phyloP scores from a whole-genome alignment of 495 filamentous ascomycete genomes.

The Penicillium malachiteum region DNA sequence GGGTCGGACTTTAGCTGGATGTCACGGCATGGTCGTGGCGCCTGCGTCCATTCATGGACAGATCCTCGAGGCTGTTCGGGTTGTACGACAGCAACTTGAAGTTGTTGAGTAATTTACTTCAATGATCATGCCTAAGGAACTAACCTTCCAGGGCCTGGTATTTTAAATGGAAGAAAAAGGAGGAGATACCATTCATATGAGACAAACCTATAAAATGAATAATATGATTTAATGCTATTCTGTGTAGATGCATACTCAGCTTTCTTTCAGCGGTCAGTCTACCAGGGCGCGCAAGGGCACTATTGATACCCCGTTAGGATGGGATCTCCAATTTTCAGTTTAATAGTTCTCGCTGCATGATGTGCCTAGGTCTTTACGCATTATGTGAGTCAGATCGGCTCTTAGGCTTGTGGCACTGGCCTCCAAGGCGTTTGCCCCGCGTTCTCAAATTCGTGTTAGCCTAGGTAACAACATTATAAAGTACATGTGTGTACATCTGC shows the following conservation, averaged over 20 bases:
- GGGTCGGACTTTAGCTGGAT: conserved; percentile 38
- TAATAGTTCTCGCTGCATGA: too few species aligned
- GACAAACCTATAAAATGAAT: neutral
- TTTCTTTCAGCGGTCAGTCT: conserved; percentile 3
- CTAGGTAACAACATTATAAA: too few species aligned
- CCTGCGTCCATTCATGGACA: conserved; percentile 37
- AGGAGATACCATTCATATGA: neutral
- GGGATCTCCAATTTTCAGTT: neutral
- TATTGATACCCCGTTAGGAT: conserved; percentile 3
- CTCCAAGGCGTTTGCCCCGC: too few species aligned
- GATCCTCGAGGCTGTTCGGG: conserved; percentile 38
- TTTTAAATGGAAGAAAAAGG: neutral
- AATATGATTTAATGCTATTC: neutral
- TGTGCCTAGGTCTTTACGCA: too few species aligned
- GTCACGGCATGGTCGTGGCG: conserved; percentile 47
- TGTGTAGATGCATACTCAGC: neutral
- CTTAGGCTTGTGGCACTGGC: too few species aligned
- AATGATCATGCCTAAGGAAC: neutral
- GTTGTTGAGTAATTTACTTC: neutral
- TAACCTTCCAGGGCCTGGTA: neutral
- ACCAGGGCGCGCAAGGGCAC: neutral
- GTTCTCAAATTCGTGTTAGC: too few species aligned
- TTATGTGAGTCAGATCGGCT: too few species aligned
- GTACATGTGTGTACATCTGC: too few species aligned
- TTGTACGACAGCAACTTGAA: conserved; percentile 8